Conservation (phyloP, 352 stramenopile species). For the Phytophthora cryptogea region DNA sequence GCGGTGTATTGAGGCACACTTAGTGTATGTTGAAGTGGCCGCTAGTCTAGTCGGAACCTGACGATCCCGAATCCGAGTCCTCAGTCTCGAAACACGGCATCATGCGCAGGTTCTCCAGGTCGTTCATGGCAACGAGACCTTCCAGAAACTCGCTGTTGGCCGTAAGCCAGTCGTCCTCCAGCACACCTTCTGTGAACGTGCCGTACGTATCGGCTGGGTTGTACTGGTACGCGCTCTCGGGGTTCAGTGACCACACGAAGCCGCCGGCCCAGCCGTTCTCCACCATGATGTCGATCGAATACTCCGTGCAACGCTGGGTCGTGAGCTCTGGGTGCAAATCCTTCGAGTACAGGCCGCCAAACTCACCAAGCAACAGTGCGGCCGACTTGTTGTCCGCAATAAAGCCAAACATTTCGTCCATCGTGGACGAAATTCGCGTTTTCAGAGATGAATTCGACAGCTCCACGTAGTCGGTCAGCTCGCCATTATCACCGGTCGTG, state of each 20-base stretch:
- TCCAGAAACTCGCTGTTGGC: slow-evolving; percentile 49
- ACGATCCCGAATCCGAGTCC: slow-evolving; percentile 27
- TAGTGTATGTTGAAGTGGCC: no score
- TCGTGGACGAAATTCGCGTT: slow-evolving; percentile 51
- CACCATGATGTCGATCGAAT: slow-evolving; percentile 53
- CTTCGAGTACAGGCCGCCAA: slow-evolving; percentile 57
- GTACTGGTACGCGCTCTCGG: slow-evolving; percentile 64
- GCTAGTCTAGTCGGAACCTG: no score
- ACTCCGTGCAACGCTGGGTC: slow-evolving; percentile 50
- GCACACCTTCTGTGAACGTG: slow-evolving; percentile 50
- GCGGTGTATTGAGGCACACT: no score
- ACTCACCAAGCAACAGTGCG: slow-evolving; percentile 62
- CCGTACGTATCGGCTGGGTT: slow-evolving; percentile 44
- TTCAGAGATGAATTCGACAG: slow-evolving; percentile 52
- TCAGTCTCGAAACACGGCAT: slow-evolving; percentile 56
- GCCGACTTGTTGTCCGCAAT: slow-evolving; percentile 50
- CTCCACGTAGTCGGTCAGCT: slow-evolving; percentile 52
- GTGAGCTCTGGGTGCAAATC: slow-evolving; percentile 53
- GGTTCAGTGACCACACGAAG: slow-evolving; percentile 69
- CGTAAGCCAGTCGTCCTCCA: slow-evolving; percentile 55
- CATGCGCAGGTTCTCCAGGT: slow-evolving; percentile 37
- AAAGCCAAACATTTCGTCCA: slow-evolving; percentile 76
- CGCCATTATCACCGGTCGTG: slow-evolving; percentile 33
- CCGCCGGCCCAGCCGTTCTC: slow-evolving; percentile 48
- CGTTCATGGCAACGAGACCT: slow-evolving; percentile 42